Evolutionary conservation across 2,329 filamentous ascomycete species (phyloP).

Genomic region (Diplodia intermedia): DNA sequence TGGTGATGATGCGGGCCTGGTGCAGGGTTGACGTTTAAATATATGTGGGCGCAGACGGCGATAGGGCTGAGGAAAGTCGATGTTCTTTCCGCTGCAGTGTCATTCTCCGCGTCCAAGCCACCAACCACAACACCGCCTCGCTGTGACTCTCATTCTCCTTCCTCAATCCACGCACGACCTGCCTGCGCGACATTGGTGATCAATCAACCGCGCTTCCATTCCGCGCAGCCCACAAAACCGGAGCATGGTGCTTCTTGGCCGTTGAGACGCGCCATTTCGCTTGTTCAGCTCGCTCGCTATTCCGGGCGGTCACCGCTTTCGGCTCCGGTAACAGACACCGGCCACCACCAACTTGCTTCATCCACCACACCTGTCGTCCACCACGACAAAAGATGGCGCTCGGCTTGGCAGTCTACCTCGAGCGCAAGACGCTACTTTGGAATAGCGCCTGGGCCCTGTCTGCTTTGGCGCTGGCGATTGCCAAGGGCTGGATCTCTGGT

Average conservation of each 20-base stretch:
- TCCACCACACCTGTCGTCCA: not conserved
- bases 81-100: slow-evolving; percentile 22
- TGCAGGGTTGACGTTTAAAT: slow-evolving; percentile 19
- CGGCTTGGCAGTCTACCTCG: slow-evolving; percentile 23
- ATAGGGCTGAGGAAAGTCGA: slow-evolving; percentile 29
- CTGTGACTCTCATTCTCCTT: slow-evolving; percentile 13
- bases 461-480: not conserved
- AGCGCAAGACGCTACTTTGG: slow-evolving; percentile 30
- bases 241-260: not conserved
- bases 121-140: slow-evolving; percentile 24
- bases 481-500: slow-evolving; percentile 28
- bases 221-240: slow-evolving; percentile 14
- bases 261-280: not conserved
- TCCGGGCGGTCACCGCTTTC: slow-evolving; percentile 25
- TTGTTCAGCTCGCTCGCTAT: slow-evolving; percentile 7
- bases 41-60: not conserved
- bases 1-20: not conserved
- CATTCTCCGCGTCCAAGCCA: slow-evolving; percentile 12
- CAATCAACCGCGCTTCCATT: slow-evolving; percentile 7
- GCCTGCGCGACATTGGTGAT: slow-evolving; percentile 14
- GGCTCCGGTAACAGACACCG: slow-evolving; percentile 26
- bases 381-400: slow-evolving; percentile 19
- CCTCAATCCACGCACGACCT: not conserved
- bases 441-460: not conserved
- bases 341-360: not conserved